These are phyloP conservation scores for Quercus lobata DNA, from an alignment of 331 rosid genomes.

Conservation along the genomic window DNA sequence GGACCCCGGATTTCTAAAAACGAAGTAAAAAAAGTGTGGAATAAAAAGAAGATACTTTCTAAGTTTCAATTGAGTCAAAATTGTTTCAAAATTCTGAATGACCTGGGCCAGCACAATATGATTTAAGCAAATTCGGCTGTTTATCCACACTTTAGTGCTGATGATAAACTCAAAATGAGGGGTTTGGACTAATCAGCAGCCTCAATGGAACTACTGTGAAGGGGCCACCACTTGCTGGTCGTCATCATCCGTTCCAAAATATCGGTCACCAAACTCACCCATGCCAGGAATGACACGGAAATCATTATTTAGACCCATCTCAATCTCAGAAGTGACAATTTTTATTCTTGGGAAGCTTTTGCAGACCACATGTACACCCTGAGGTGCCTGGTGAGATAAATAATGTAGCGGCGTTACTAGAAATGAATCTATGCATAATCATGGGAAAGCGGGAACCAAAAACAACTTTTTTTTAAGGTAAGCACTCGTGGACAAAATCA, in stretches of 20 bases:
- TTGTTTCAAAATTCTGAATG: slow-evolving; percentile 21
- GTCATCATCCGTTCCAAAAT: slow-evolving; percentile 95
- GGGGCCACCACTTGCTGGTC: slow-evolving; percentile 45
- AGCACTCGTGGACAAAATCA: not conserved
- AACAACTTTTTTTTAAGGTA: not conserved
- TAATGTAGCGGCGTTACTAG: not conserved
- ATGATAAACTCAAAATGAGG: slow-evolving; percentile 22
- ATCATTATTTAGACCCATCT: slow-evolving; percentile 69
- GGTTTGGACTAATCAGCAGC: slow-evolving; percentile 19
- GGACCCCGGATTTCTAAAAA: slow-evolving; percentile 4
- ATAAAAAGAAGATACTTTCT: not conserved
- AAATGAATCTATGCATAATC: not conserved
- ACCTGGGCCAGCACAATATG: slow-evolving; percentile 13
- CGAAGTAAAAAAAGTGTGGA: not conserved
- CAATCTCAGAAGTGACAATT: slow-evolving; percentile 95
- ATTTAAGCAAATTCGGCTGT: slow-evolving; percentile 30
- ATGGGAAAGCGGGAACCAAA: not conserved
- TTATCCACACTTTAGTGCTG: slow-evolving; percentile 13
- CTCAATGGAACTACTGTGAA: slow-evolving; percentile 26
- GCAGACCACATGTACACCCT: slow-evolving; percentile 84
- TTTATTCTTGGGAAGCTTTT: slow-evolving; percentile 85
- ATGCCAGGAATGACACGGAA: slow-evolving; percentile 91
- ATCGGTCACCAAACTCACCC: slow-evolving; percentile 98
- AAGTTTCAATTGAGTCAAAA: slow-evolving; percentile 32
- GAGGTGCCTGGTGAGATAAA: slow-evolving; percentile 75